Percentiles rank a stretch among this genome's conserved stretches.
These are phyloP conservation scores for rapeseed (Brassica napus) DNA, from an alignment of 345 rosid species.

Conservation along the genomic window DNA sequence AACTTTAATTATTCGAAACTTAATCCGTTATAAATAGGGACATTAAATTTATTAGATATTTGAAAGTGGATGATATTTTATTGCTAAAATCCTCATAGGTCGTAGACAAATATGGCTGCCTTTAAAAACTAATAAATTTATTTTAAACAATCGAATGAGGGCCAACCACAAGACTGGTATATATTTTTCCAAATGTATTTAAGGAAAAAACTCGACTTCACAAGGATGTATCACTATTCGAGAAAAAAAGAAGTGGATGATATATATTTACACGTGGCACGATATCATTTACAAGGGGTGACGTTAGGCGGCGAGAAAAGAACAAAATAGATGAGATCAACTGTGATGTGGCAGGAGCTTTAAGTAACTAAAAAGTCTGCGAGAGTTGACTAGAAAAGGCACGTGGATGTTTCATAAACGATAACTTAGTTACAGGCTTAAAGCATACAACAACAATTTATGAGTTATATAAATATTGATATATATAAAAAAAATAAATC, in stretches of 20 bases:
- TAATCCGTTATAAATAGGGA: conserved; percentile 36
- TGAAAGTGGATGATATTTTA: conserved; percentile 33
- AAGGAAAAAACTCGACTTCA: conserved; percentile 22
- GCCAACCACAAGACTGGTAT: conserved; percentile 18
- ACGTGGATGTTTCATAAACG: conserved; percentile 9
- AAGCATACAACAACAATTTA: no score
- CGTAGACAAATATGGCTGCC: conserved; percentile 42
- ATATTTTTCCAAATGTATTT: neutral
- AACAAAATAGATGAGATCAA: conserved; percentile 30
- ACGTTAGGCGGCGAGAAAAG: conserved; percentile 41
- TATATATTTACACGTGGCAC: conserved; percentile 31
- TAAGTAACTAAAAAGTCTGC: conserved; percentile 1
- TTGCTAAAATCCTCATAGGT: conserved; percentile 11
- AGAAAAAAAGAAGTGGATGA: conserved; percentile 31
- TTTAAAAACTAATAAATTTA: conserved; percentile 16
- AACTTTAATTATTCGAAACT: conserved; percentile 23
- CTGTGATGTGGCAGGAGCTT: conserved; percentile 15
- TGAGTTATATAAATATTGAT: no score
- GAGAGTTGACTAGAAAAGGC: conserved; percentile 12
- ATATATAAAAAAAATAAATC: no score
- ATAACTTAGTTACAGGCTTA: no score
- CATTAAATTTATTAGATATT: conserved; percentile 12
- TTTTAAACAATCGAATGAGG: conserved; percentile 18
- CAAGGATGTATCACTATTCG: conserved; percentile 22
- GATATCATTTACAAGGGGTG: conserved; percentile 18